Base-by-base conservation (phyloP, 768 basidiomycete species). In the Leccinum fibrillosum region DNA sequence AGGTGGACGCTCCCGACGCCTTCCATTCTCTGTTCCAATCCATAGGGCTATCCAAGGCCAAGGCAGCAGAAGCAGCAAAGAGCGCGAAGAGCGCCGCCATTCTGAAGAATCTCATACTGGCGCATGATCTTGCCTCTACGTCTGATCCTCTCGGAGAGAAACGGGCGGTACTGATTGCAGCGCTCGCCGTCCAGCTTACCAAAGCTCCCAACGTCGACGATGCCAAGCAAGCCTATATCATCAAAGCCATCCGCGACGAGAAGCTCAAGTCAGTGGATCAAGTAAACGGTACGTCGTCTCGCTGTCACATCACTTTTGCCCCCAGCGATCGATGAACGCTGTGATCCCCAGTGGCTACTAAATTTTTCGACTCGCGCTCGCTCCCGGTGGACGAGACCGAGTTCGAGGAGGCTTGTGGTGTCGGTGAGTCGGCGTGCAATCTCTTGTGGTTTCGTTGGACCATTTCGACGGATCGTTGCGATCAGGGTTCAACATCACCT, bases 201-300 rank as follows among this genome's bases (percentile, higher is more conserved):
- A 95, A 92, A 74, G 64, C 76, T 0, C 69, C 72, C 15, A 64
- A 66, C 6, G 66, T 93, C 39, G 81, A 75, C 5, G 74, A 78
- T 32, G 75, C 73, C n/a, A 84, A 84, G 69, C 80, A 82, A 59
- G 77, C 75, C 48, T 92, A 85, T 72, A 75, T 88, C 17, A 78
- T 92, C 37, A 71, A 76, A n/a, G 83, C 80, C 60, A 86, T 98
- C 64, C 70, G 85, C n/a, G 82, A 86, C 55, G 86, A 83, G 21
- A 82, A 82, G 62, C 72, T 98, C 57, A 90, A 88, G 74, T 84
- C 82, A 34, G 81, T 84, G 3, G 96, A 98, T 71, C 95, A 98
- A 78, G 85, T 97, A 25, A 78, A 82, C 54, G 95, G 95, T 94
- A 66, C 64, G 86, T 73, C 37, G 11, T 52, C 26, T 32, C 42